Conservation (phyloP, 2,329 filamentous ascomycete genomes). For the Massarina eburnea region DNA sequence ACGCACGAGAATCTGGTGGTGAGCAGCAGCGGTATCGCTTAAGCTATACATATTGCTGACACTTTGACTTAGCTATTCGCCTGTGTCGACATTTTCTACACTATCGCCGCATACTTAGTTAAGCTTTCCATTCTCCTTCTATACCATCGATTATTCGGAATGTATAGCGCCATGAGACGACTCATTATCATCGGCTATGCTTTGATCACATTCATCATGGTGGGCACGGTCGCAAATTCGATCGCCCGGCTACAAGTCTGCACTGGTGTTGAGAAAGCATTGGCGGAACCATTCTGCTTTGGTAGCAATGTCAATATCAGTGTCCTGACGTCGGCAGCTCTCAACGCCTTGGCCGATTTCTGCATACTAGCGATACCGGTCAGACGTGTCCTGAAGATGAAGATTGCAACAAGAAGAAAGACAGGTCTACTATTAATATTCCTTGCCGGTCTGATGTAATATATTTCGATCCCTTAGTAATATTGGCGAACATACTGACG, state of each 20-base stretch:
- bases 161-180: not conserved
- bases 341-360: conserved; percentile 8
- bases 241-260: not conserved
- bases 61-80: not conserved
- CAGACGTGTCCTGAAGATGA: not conserved
- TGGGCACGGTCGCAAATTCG: conserved; percentile 1
- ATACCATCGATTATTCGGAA: conserved; percentile 2
- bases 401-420: not conserved
- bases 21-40: not conserved
- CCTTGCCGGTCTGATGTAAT: conserved; percentile 4
- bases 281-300: conserved; percentile 1
- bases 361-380: conserved; percentile 10
- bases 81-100: not conserved
- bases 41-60: too few species aligned
- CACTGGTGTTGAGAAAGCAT: not conserved
- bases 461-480: not conserved
- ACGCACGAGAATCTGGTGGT: not conserved
- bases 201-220: not conserved
- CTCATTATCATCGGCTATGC: conserved; percentile 4
- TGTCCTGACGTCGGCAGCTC: not conserved
- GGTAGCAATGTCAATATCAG: not conserved
- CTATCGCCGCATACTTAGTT: not conserved
- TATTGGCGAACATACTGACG: not conserved
- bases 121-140: conserved; percentile 2
- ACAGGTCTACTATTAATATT: conserved; percentile 5